Base-by-base conservation (phyloP, 352 stramenopile genomes). In the Blastocystis sp. region DNA sequence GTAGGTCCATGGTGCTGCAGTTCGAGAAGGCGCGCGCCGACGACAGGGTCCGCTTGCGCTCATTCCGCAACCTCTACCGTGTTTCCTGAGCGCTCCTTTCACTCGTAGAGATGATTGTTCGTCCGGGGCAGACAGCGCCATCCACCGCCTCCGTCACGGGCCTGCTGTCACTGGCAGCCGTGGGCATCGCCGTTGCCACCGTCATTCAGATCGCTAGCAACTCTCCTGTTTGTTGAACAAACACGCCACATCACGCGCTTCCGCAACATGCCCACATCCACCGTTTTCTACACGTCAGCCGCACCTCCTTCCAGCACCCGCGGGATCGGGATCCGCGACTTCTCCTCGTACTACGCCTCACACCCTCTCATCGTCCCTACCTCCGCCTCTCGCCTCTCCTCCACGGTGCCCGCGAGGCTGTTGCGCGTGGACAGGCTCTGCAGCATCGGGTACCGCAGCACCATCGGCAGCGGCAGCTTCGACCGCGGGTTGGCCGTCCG, bases 271-370 rank as follows among this genome's bases (percentile, higher is more conserved):
- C 52, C 54, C 54, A 65, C 45, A 43, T 81, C 71, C 11, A 81
- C 45, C 14, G 71, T 81, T 59, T 52, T 81, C 71, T 81, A 81
- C 42, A 38, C 71, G 34, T 81, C 11, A 65, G 14, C 9, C 43
- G 21, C 43, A 11, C 3, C 17, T 66, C 24, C n/a, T 6, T 52
- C n/a, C 54, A 17, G 3, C 38, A 81, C 71, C 42, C 71, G 42
- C n/a, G 71, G 71, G 3, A 81, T 59, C 3, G 71, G 71, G 43
- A 81, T 81, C 48, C 48, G 14, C 28, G 71, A 81, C n/a, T 81
- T 81, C n/a, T 59, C 34, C 1, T 63, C 71, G 38, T 81, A 81
- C 71, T 81, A 81, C 71, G 38, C n/a, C 21, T 81, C 71, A 81
- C 19, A 3, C 71, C 17, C 60, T 66, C 24, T 40, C 52, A 52